Evolutionary conservation across 106 monocot genomes (phyloP).

Genomic region (Acanthochlamys bracteata): DNA sequence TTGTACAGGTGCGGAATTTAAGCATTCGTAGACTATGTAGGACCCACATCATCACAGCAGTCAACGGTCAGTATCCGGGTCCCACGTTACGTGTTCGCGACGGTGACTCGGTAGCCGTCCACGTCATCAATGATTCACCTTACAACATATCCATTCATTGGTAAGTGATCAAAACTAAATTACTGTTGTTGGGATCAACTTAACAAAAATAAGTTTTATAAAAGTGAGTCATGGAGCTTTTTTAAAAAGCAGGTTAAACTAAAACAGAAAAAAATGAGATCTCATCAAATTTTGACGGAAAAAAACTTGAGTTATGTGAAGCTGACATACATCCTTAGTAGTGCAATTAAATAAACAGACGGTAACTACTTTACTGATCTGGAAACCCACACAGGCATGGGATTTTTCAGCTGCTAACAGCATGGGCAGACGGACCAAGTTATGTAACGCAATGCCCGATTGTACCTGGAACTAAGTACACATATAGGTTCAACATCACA

Average conservation of each 20-base stretch:
- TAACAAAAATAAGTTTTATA: too few species aligned
- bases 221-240: too few species aligned
- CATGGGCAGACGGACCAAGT: slow-evolving; percentile 30
- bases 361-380: background rate
- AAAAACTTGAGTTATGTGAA: too few species aligned
- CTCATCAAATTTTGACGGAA: too few species aligned
- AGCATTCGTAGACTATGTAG: slow-evolving; percentile 15
- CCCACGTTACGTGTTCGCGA: slow-evolving; percentile 38
- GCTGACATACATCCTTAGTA: too few species aligned
- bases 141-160: slow-evolving; percentile 56
- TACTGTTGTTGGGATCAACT: too few species aligned
- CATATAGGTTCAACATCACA: slow-evolving; percentile 19
- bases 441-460: slow-evolving; percentile 32
- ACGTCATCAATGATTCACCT: slow-evolving; percentile 55
- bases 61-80: slow-evolving; percentile 40
- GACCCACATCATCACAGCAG: slow-evolving; percentile 25
- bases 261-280: too few species aligned
- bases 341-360: background rate
- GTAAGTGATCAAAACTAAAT: slow-evolving; percentile 1
- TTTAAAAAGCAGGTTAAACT: too few species aligned
- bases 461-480: slow-evolving; percentile 22
- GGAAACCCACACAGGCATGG: slow-evolving; percentile 17
- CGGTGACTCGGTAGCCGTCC: slow-evolving; percentile 38
- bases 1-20: slow-evolving; percentile 20
- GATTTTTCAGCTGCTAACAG: slow-evolving; percentile 12